phyloP scores from a whole-genome alignment of 495 filamentous ascomycete genomes.

The Talaromyces wortmannii region DNA sequence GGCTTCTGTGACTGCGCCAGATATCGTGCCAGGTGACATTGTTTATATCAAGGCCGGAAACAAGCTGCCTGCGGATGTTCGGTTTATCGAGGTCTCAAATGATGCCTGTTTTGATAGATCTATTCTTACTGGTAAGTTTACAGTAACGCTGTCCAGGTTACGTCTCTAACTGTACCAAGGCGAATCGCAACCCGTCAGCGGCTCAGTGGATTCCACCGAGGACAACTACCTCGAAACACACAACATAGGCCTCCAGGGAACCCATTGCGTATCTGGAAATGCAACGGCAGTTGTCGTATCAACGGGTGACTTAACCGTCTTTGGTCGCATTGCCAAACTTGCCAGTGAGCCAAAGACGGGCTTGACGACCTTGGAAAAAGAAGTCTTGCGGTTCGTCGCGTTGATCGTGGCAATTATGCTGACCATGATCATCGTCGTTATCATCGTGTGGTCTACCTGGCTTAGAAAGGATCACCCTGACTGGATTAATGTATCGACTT shows the following conservation, averaged over 20 bases:
- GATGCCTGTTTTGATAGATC: slow-evolving; percentile 68
- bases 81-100: slow-evolving; percentile 54
- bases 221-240: slow-evolving; percentile 68
- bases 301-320: slow-evolving; percentile 53
- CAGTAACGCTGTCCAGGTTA: too few species aligned
- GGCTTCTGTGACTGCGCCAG: slow-evolving; percentile 39
- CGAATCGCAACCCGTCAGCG: slow-evolving; percentile 56
- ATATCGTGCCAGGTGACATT: slow-evolving; percentile 65
- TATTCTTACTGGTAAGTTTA: slow-evolving; percentile 62
- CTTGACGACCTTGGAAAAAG: slow-evolving; percentile 58
- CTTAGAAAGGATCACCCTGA: slow-evolving; percentile 48
- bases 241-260: slow-evolving; percentile 68
- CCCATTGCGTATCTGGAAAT: slow-evolving; percentile 58
- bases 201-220: slow-evolving; percentile 53
- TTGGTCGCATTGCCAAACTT: slow-evolving; percentile 63
- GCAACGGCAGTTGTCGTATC: slow-evolving; percentile 58
- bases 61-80: slow-evolving; percentile 66
- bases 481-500: slow-evolving; percentile 62
- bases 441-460: slow-evolving; percentile 60
- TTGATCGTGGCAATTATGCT: slow-evolving; percentile 52
- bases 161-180: slow-evolving; percentile 17
- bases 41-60: slow-evolving; percentile 60
- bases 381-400: slow-evolving; percentile 59
- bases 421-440: slow-evolving; percentile 43
- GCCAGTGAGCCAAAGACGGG: slow-evolving; percentile 58